Base-by-base conservation (phyloP, 495 filamentous ascomycete genomes). In the Corynascus novoguineensis region DNA sequence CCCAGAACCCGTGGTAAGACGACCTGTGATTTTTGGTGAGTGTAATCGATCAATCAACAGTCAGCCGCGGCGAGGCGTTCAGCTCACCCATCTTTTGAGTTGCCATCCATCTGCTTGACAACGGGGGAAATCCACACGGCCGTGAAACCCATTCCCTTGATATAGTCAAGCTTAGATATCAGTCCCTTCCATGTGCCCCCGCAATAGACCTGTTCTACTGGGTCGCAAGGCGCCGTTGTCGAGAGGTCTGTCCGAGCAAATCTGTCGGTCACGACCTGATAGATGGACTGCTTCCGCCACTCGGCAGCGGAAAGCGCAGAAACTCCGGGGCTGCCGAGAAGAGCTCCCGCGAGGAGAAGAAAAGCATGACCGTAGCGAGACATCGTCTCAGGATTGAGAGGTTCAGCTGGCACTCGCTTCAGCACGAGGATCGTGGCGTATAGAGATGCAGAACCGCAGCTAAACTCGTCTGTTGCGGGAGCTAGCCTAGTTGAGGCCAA, bases 121-220 rank as follows among this genome's bases (percentile, higher is more conserved):
- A 92, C 74, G 0, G 88, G 89, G 0, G 86, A 87, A 51, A 92
- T 93, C 89, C 88, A 92, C 45, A 92, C 82, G 22, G 88, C 87
- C 37, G 85, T 86, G 60, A 92, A 92, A 15, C 89, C 87, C 83
- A 92, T 87, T 53, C 76, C 76, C 62, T 89, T 80, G 64, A 92
- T 88, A 60, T 88, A 77, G 68, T 86, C 84, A 31, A 88, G 71
- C 56, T 84, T 77, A 31, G 86, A 79, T 53, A 85, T 83, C 50
- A 95, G 81, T 5, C 89, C 89, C 54, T 74, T 73, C 75, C 82
- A 92, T 31, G 83, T 85, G 10, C 89, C 89, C 40, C 87, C 88
- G 58, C 88, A 95, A 72, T 90, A 92, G 38, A 76, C 73, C 2
- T 66, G 69, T 10, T 60, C 34, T 2, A 42, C 80, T 68, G 71